Base-by-base conservation (phyloP, 176 grass and related monocot species). In the Themeda triandra region DNA sequence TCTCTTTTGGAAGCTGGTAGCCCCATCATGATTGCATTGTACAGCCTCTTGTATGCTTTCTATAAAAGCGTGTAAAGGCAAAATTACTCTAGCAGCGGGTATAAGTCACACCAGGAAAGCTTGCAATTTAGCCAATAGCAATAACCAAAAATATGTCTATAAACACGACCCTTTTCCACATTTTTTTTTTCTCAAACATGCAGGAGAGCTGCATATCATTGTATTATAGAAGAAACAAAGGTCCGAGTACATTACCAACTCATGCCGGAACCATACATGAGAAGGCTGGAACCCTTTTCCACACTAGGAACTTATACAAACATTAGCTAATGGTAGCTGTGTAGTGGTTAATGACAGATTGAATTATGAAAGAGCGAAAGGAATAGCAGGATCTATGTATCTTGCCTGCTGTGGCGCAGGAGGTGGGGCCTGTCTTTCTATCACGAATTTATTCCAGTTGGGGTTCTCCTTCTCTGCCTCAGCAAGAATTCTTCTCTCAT, bases 391-490 rank as follows among this genome's bases (percentile, higher is more conserved):
- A 77, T 83, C 32, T 66, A 67, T 24, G 45, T 79, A 66, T 80
- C 84, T 58, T 90, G 78, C 79, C 25, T 62, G 73, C 15, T 56
- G 78, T 82, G 72, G 64, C 48, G 59, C 66, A 21, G 56, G 88
- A 66, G 71, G 81, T 30, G 83, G 66, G 56, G 58, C 42, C n/a
- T 85, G 89, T 56, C 79, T 86, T 94, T 94, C 89, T 44, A 81
- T 39, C 12, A 92, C 75, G 79, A 96, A 94, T 73, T 78, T 94
- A 66, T 74, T 83, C 96, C 96, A 99, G 76, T 96, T 95, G 28
- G 93, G 96, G 54, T 63, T 92, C 39, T 99, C 93, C 85, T 92
- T 99, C 31, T 95, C 96, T 33, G 96, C 91, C 79, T 99, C 96
- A 15, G 89, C 93, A 75, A 99, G 89, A 81, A 99, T 99, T 76